Percentiles rank a stretch among this genome's conserved stretches.
Evolutionary conservation across 2,329 filamentous ascomycete genomes (phyloP).

Genomic region (Helicocarpus griseus): DNA sequence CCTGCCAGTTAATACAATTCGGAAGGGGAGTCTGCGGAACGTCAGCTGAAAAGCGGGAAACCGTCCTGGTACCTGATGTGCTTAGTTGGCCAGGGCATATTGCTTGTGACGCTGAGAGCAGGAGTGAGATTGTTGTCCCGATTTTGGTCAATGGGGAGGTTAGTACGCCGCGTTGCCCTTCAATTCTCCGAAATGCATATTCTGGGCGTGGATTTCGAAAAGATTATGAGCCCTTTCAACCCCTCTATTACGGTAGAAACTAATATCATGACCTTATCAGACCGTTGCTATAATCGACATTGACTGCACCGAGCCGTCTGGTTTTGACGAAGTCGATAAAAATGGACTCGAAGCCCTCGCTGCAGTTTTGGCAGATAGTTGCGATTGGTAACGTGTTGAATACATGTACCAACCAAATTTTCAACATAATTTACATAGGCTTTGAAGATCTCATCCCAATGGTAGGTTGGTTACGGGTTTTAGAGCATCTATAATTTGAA

Average conservation of each 20-base stretch:
- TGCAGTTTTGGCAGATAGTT: constrained; percentile 28
- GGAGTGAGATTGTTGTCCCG: constrained; percentile 42
- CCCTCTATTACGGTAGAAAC: neutral
- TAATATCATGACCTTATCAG: constrained; percentile 16
- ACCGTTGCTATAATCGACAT: constrained; percentile 41
- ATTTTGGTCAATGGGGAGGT: constrained; percentile 33
- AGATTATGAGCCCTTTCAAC: neutral
- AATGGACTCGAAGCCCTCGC: constrained; percentile 35
- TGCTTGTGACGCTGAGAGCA: constrained; percentile 39
- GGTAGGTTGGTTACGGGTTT: neutral
- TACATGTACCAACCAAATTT: neutral
- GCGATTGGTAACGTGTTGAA: constrained; percentile 32
- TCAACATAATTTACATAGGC: neutral
- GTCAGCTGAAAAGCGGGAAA: constrained; percentile 30
- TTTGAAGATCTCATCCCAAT: neutral
- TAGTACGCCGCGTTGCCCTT: constrained; percentile 13
- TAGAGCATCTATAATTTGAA: neutral
- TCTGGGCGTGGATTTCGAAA: neutral
- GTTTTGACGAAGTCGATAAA: constrained; percentile 37
- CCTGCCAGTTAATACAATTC: constrained; percentile 39
- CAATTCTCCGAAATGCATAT: neutral
- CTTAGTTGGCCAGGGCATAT: constrained; percentile 38
- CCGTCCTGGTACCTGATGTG: constrained; percentile 36
- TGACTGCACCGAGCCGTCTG: constrained; percentile 34
- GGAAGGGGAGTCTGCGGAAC: constrained; percentile 39